Evolutionary conservation across 1,139 yeast species (phyloP).

Genomic region (Ogataea hybrid): DNA sequence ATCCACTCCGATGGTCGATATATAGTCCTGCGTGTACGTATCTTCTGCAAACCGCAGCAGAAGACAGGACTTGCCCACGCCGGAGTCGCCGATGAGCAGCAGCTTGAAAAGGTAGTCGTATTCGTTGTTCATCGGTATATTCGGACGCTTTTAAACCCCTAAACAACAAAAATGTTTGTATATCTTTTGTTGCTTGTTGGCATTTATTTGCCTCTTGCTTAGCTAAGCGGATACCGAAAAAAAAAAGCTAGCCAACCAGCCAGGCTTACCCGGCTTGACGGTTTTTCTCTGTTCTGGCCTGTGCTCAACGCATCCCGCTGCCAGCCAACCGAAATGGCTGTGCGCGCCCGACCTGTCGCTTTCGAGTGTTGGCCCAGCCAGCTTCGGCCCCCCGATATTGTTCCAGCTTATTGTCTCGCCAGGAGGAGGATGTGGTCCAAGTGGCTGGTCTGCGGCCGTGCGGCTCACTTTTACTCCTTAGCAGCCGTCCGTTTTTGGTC

Average conservation of each 20-base stretch:
- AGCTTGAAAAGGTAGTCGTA: slow-evolving; percentile 97
- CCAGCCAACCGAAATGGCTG: no score
- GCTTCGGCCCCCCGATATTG: not conserved
- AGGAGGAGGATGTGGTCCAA: not conserved
- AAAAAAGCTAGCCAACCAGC: not conserved
- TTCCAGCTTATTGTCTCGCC: not conserved
- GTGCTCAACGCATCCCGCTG: not conserved
- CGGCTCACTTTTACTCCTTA: slow-evolving; percentile 5
- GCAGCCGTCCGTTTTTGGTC: slow-evolving; percentile 8
- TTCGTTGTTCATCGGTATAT: slow-evolving; percentile 63
- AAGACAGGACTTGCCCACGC: slow-evolving; percentile 96
- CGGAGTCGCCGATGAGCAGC: slow-evolving; percentile 94
- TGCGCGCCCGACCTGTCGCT: not conserved
- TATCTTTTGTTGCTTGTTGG: slow-evolving; percentile 13
- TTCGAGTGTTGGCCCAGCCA: not conserved
- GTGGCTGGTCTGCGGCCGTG: slow-evolving; percentile 12
- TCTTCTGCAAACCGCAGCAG: slow-evolving; percentile 95
- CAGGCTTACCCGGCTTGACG: slow-evolving; percentile 2
- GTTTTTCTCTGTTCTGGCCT: not conserved
- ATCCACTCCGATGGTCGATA: slow-evolving; percentile 97
- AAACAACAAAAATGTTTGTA: slow-evolving; percentile 3
- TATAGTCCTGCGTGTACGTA: slow-evolving; percentile 95
- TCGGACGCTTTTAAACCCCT: not conserved
- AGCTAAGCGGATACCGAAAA: slow-evolving; percentile 1
- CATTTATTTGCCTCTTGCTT: slow-evolving; percentile 13